Conservation (phyloP, 2,329 filamentous ascomycete genomes). For the Gnomoniopsis smithogilvyi region DNA sequence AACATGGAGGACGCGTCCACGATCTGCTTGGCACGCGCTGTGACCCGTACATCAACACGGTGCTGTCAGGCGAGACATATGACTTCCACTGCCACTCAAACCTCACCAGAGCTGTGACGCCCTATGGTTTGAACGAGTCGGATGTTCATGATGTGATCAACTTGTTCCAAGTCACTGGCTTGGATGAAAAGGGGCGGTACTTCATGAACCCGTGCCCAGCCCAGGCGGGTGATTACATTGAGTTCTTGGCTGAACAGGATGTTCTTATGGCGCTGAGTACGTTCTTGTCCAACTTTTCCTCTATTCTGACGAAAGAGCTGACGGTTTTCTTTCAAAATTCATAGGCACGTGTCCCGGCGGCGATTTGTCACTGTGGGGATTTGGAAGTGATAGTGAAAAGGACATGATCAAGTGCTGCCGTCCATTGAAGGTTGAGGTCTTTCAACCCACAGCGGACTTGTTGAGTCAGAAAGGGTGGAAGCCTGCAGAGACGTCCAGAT, state of each 20-base stretch:
- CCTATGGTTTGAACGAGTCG: constrained; percentile 64
- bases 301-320: constrained; percentile 31
- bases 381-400: constrained; percentile 64
- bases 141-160: constrained; percentile 87
- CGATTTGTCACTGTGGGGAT: constrained; percentile 79
- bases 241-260: constrained; percentile 79
- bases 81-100: constrained; percentile 86
- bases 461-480: constrained; percentile 59
- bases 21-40: constrained; percentile 80
- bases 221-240: constrained; percentile 56
- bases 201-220: constrained; percentile 69
- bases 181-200: constrained; percentile 69
- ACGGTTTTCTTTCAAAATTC: background rate
- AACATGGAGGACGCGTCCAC: constrained; percentile 66
- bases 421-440: constrained; percentile 73
- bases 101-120: constrained; percentile 67
- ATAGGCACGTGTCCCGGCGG: constrained; percentile 74
- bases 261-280: constrained; percentile 58
- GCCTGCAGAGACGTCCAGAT: constrained; percentile 55
- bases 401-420: constrained; percentile 70
- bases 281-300: constrained; percentile 27
- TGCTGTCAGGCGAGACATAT: constrained; percentile 68
- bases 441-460: constrained; percentile 53
- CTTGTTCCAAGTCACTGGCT: constrained; percentile 78
- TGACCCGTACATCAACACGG: constrained; percentile 77